Conservation (phyloP, 805 yeast species). For the Suhomyces sp. region DNA sequence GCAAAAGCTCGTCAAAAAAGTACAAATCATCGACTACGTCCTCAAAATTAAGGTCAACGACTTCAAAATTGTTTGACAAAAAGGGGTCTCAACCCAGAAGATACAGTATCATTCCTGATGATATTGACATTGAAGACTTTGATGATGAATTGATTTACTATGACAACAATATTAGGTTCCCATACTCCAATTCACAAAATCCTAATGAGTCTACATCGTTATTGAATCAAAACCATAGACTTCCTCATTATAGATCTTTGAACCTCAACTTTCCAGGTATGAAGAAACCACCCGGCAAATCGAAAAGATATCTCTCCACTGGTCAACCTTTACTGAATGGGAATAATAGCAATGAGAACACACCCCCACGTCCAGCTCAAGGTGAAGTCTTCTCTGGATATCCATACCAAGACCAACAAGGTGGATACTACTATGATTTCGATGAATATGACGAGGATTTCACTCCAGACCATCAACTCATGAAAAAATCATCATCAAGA, state of each 20-base stretch:
- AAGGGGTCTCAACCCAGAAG: conserved; percentile 72
- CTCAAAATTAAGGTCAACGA: conserved; percentile 59
- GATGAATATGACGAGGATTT: conserved; percentile 40
- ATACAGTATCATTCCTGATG: conserved; percentile 70
- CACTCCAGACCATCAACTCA: conserved; percentile 12
- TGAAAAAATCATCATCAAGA: conserved; percentile 7
- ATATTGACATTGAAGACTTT: conserved; percentile 52
- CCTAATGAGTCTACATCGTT: conserved; percentile 35
- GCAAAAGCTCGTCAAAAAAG: conserved; percentile 23
- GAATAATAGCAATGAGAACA: conserved; percentile 6
- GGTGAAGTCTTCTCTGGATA: conserved; percentile 29
- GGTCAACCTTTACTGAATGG: conserved; percentile 25
- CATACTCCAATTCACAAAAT: conserved; percentile 24
- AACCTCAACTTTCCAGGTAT: conserved; percentile 31
- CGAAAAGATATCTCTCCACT: conserved; percentile 38
- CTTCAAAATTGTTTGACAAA: conserved; percentile 70
- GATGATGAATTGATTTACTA: conserved; percentile 53
- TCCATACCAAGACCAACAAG: conserved; percentile 28
- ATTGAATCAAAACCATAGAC: conserved; percentile 21
- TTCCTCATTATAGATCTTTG: conserved; percentile 43
- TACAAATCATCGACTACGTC: conserved; percentile 33
- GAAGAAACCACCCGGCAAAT: conserved; percentile 22
- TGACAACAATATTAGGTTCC: conserved; percentile 41
- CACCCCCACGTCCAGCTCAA: conserved; percentile 11
- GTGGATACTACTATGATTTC: conserved; percentile 34